These are phyloP conservation scores for Lepraria neglecta DNA, from an alignment of 495 filamentous ascomycete species.

Conservation along the genomic window DNA sequence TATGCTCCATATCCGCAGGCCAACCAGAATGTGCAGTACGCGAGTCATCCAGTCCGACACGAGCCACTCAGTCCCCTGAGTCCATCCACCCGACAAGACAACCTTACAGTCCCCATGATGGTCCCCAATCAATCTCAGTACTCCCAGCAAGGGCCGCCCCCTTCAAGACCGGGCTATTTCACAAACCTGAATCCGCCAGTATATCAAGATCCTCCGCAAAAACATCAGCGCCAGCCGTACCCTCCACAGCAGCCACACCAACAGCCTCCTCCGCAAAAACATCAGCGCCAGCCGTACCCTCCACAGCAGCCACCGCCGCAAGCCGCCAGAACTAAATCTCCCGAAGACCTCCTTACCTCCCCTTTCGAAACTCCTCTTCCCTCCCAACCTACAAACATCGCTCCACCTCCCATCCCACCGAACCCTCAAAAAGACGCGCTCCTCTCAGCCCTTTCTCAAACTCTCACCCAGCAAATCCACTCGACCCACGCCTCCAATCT, in stretches of 20 bases:
- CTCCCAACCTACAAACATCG: constrained; percentile 43
- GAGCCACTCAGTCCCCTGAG: background rate
- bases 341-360: constrained; percentile 64
- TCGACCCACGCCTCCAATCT: constrained; percentile 58
- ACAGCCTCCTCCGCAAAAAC: constrained; percentile 28
- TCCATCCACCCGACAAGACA: background rate
- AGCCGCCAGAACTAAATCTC: constrained; percentile 38
- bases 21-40: background rate
- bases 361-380: constrained; percentile 63
- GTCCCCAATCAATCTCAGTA: background rate
- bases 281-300: constrained; percentile 17
- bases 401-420: constrained; percentile 81
- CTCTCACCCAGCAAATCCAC: constrained; percentile 59
- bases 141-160: constrained; percentile 7
- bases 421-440: constrained; percentile 95
- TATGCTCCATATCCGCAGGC: background rate
- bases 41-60: background rate
- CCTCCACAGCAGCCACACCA: constrained; percentile 29
- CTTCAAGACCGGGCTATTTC: background rate
- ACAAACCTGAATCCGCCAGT: background rate
- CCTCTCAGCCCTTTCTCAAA: constrained; percentile 65
- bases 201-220: constrained; percentile 1
- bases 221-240: constrained; percentile 17
- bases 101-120: background rate
- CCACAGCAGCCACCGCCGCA: constrained; percentile 29